phyloP scores from a whole-genome alignment of 768 basidiomycete species.

The Leccinum incarnatum region DNA sequence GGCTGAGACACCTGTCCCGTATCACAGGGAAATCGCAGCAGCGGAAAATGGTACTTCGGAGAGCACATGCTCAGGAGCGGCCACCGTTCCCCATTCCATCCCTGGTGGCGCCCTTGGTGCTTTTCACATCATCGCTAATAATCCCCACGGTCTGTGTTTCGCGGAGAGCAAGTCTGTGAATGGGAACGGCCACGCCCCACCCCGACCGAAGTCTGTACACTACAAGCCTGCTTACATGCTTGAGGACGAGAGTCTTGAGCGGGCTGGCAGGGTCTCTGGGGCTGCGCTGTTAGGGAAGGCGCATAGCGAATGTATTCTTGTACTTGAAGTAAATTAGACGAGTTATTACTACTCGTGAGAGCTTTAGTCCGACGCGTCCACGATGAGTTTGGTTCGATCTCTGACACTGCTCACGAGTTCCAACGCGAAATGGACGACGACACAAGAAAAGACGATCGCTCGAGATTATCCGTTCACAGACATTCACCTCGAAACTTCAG shows the following conservation, averaged over 20 bases:
- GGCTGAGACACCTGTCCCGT: conserved; percentile 7
- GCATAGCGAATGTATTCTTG: conserved; percentile 1
- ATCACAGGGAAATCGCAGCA: background rate
- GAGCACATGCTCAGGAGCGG: conserved; percentile 8
- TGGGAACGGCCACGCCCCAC: conserved; percentile 1
- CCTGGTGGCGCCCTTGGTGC: conserved; percentile 5
- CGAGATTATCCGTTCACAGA: conserved; percentile 55
- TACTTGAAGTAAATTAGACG: background rate
- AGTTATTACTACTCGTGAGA: background rate
- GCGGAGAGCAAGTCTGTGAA: conserved; percentile 11
- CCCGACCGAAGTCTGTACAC: conserved; percentile 20
- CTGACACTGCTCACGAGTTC: conserved; percentile 21
- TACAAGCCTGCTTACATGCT: conserved; percentile 85
- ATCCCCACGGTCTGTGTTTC: conserved; percentile 20
- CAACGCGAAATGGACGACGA: conserved; percentile 48
- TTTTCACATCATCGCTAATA: conserved; percentile 18
- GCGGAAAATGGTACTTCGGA: conserved; percentile 5
- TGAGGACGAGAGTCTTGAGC: conserved; percentile 67
- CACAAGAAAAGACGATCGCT: conserved; percentile 57
- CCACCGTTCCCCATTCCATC: background rate
- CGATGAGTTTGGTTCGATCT: conserved; percentile 20
- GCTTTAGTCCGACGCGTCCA: background rate
- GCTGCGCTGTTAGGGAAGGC: conserved; percentile 7
- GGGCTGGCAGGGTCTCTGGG: conserved; percentile 56
- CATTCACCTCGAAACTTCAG: conserved; percentile 43